Conservation (phyloP, 495 filamentous ascomycete genomes). For the Aspergillus campestris region DNA sequence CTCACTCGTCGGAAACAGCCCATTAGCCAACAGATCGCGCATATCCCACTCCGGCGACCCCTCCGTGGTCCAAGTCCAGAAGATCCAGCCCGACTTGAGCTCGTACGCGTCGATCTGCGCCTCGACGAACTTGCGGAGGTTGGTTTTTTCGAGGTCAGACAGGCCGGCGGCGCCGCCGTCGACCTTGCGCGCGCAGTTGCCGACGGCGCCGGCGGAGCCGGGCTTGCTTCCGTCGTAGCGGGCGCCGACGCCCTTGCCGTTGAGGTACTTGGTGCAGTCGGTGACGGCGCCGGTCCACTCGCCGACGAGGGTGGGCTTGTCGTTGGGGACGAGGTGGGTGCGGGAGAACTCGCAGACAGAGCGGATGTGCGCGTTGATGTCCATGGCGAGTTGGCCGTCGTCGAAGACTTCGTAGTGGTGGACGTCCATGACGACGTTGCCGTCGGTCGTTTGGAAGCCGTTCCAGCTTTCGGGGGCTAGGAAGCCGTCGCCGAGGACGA, state of each 20-base stretch:
- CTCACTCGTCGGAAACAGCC: slow-evolving; percentile 44
- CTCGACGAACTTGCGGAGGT: slow-evolving; percentile 57
- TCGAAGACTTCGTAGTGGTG: slow-evolving; percentile 67
- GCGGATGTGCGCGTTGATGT: slow-evolving; percentile 39
- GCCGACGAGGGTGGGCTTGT: slow-evolving; percentile 66
- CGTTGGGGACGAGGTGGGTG: slow-evolving; percentile 40
- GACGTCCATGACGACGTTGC: slow-evolving; percentile 59
- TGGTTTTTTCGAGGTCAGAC: slow-evolving; percentile 41
- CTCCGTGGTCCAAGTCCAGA: slow-evolving; percentile 85
- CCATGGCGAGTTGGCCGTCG: slow-evolving; percentile 42
- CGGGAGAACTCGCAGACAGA: slow-evolving; percentile 42
- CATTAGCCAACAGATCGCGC: slow-evolving; percentile 50
- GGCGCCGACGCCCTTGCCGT: slow-evolving; percentile 58
- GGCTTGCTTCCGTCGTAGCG: slow-evolving; percentile 60
- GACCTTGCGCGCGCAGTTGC: slow-evolving; percentile 51
- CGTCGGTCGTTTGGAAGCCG: slow-evolving; percentile 55
- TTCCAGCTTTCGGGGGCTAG: slow-evolving; percentile 55
- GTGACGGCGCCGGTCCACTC: slow-evolving; percentile 66
- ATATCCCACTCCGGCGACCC: slow-evolving; percentile 84
- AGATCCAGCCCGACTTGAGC: slow-evolving; percentile 62
- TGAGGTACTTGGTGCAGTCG: slow-evolving; percentile 66
- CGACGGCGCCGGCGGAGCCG: slow-evolving; percentile 34
- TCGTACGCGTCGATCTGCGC: slow-evolving; percentile 71
- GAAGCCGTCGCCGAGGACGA: slow-evolving; percentile 66
- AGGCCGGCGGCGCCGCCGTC: slow-evolving; percentile 47